These are phyloP conservation scores for Daldinia sp. DNA, from an alignment of 2,329 filamentous ascomycete species.

Conservation along the genomic window DNA sequence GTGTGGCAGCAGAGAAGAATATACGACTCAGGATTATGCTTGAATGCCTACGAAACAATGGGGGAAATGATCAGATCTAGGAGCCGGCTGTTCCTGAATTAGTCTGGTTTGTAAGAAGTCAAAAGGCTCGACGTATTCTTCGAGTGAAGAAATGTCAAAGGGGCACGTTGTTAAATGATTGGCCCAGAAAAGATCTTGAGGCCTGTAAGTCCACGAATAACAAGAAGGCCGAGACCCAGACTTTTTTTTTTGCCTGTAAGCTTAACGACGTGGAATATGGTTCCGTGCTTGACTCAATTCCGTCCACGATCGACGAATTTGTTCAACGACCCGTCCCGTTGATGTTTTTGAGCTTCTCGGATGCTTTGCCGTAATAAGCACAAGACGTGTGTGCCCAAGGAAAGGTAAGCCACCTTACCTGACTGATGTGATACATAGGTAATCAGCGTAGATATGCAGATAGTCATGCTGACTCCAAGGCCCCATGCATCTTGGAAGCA, in stretches of 20 bases:
- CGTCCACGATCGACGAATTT: slow-evolving; percentile 30
- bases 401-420: slow-evolving; percentile 16
- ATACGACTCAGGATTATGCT: slow-evolving; percentile 10
- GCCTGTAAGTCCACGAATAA: slow-evolving; percentile 30
- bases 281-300: slow-evolving; percentile 24
- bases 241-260: slow-evolving; percentile 24
- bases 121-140: slow-evolving; percentile 15
- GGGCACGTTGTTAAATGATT: slow-evolving; percentile 50
- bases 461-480: slow-evolving; percentile 8
- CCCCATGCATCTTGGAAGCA: slow-evolving; percentile 16
- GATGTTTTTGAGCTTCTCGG: slow-evolving; percentile 29
- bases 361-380: slow-evolving; percentile 33
- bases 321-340: slow-evolving; percentile 40
- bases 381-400: slow-evolving; percentile 9
- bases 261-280: slow-evolving; percentile 23
- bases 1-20: slow-evolving; percentile 18
- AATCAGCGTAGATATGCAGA: slow-evolving; percentile 5
- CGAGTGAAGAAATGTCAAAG: slow-evolving; percentile 28
- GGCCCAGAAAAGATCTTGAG: slow-evolving; percentile 43
- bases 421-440: slow-evolving; percentile 5
- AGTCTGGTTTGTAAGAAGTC: slow-evolving; percentile 9
- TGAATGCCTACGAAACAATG: slow-evolving; percentile 8
- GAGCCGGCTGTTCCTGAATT: slow-evolving; percentile 26
- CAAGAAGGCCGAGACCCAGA: slow-evolving; percentile 33
- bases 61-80: slow-evolving; percentile 15